Base-by-base conservation (phyloP, 164 flowering plant species). In the Vitis rupestris region DNA sequence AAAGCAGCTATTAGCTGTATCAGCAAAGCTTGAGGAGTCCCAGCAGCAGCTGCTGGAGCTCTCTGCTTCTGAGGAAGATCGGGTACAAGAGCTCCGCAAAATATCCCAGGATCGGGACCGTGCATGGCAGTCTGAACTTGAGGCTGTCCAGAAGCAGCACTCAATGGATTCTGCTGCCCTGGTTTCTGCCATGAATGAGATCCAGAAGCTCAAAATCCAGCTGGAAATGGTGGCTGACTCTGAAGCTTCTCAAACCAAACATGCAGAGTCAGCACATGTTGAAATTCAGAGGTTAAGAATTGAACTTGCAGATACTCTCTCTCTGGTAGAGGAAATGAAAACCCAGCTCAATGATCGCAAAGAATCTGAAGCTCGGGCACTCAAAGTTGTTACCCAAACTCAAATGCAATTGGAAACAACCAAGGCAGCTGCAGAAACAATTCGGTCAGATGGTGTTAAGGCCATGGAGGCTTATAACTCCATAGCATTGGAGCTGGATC, bases 61-160 rank as follows among this genome's bases (percentile, higher is more conserved):
- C 48, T 81, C 88, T 64, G 75, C 80, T 72, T 72, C 89, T 50
- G 89, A 86, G 65, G 87, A 88, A 31, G 67, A 71, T 47, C 83
- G 87, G 10, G 74, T 89, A 16, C 84, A 78, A 57, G 90, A 89
- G 69, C 84, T 86, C 29, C 81, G 83, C 15, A 75, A 83, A 65
- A 61, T 86, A 16, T 84, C 94, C n/a, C 86, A 82, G 50, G 93
- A 88, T 23, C 82, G 86, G 14, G 90, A 86, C 64, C 75, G 71
- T 69, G 87, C 71, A 48, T 86, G 90, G 88, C 72, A 82, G 54
- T 85, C 91, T 59, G 90, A 89, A 65, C 84, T 87, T 37, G 87
- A 86, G 64, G 85, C 90, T 53, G 69, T 84, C 17, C 85, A 82
- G 64, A 84, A 82, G 75, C 90, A 87, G 73, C 86, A 85, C 69